phyloP scores from a whole-genome alignment of 2,329 filamentous ascomycete species.

The Fusarium paranaense region DNA sequence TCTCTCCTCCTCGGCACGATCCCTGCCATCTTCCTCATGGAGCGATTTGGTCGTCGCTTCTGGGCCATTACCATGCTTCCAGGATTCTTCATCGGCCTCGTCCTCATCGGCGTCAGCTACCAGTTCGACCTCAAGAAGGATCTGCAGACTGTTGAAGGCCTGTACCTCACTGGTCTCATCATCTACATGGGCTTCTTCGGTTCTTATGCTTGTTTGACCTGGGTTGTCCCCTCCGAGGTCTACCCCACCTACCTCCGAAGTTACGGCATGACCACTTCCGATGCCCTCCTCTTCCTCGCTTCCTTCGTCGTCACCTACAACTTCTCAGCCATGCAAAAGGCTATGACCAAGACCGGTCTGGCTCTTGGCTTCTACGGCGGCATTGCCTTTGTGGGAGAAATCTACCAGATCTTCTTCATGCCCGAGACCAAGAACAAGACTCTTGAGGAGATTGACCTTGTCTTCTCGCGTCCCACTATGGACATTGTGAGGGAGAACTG shows the following conservation, averaged over 20 bases:
- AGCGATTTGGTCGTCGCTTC: conserved; percentile 77
- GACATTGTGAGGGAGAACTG: conserved; percentile 72
- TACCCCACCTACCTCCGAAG: conserved; percentile 79
- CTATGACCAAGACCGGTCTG: conserved; percentile 75
- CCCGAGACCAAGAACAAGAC: conserved; percentile 77
- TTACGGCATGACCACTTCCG: conserved; percentile 80
- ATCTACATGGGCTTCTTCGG: conserved; percentile 78
- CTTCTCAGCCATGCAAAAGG: conserved; percentile 75
- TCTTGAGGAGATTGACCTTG: conserved; percentile 77
- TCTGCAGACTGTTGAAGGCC: conserved; percentile 62
- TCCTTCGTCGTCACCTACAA: conserved; percentile 83
- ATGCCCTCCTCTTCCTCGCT: conserved; percentile 75
- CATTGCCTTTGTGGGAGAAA: conserved; percentile 76
- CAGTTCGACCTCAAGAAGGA: conserved; percentile 62
- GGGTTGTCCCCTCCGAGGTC: conserved; percentile 76
- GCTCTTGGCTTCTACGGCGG: conserved; percentile 80
- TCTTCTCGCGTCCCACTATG: conserved; percentile 73
- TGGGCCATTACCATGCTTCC: conserved; percentile 80
- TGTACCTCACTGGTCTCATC: conserved; percentile 76
- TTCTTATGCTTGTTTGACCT: conserved; percentile 72
- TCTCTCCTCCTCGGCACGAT: conserved; percentile 75
- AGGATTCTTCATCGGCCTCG: conserved; percentile 76
- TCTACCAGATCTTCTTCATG: conserved; percentile 82
- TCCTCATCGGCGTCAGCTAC: conserved; percentile 75
- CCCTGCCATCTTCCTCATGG: conserved; percentile 77